These are phyloP conservation scores for Arthrobotrys conoides DNA, from an alignment of 2,329 filamentous ascomycete species.

Conservation along the genomic window DNA sequence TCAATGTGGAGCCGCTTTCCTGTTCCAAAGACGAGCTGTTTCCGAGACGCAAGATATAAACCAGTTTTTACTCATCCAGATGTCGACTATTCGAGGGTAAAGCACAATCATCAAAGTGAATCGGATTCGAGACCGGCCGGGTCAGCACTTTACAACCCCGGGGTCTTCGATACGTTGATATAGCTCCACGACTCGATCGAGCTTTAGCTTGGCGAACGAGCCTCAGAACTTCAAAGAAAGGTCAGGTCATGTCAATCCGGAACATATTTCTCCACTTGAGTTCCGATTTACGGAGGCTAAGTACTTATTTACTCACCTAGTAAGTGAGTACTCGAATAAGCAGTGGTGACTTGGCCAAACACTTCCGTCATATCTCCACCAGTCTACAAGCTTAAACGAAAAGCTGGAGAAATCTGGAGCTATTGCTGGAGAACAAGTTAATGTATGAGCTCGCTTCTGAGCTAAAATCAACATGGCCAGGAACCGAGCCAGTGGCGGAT, in stretches of 20 bases:
- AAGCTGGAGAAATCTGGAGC: constrained; percentile 44
- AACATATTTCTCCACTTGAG: constrained; percentile 40
- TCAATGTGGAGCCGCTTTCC: constrained; percentile 10
- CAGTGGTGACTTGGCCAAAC: not conserved
- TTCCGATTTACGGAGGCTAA: constrained; percentile 55
- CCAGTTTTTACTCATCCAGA: not conserved
- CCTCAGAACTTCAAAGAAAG: not conserved
- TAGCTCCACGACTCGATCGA: constrained; percentile 40
- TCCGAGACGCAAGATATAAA: constrained; percentile 22
- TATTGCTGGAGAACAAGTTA: constrained; percentile 32
- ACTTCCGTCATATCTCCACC: constrained; percentile 13
- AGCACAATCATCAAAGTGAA: constrained; percentile 25
- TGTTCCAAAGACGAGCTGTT: constrained; percentile 35
- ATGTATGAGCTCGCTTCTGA: constrained; percentile 36
- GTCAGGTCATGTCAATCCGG: constrained; percentile 21
- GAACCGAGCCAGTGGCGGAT: constrained; percentile 55
- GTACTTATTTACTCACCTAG: not conserved
- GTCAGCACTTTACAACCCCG: not conserved
- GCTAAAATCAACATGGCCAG: constrained; percentile 22
- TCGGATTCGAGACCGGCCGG: constrained; percentile 28
- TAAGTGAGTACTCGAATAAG: not conserved
- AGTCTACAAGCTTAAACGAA: constrained; percentile 18
- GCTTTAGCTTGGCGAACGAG: not conserved
- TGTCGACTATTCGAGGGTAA: not conserved
- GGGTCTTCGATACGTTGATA: constrained; percentile 49